These are phyloP conservation scores for Pichia paraexigua DNA, from an alignment of 805 yeast species.

Conservation along the genomic window DNA sequence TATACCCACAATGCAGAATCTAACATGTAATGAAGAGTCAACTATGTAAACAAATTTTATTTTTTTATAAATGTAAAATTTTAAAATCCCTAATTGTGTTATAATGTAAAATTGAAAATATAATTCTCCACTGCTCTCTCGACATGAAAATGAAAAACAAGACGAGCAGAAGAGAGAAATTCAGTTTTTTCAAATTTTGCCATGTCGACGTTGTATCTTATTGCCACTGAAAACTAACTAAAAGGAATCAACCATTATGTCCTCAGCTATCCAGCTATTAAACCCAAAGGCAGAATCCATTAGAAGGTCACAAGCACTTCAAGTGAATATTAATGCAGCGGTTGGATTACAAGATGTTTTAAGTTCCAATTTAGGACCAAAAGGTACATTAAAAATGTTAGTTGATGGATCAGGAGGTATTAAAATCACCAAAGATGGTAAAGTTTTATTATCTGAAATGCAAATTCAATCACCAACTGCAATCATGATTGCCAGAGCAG, in stretches of 20 bases:
- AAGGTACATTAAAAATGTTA: slow-evolving; percentile 91
- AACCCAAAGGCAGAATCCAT: slow-evolving; percentile 98
- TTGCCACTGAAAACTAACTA: not conserved
- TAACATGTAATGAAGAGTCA: not conserved
- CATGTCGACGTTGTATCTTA: not conserved
- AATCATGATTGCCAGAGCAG: slow-evolving; percentile 91
- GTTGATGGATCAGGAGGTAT: slow-evolving; percentile 96
- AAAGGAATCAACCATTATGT: slow-evolving; percentile 18
- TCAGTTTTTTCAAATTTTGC: not conserved
- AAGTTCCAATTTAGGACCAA: slow-evolving; percentile 90
- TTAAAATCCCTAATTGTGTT: too few relatives aligned
- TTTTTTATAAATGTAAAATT: too few relatives aligned
- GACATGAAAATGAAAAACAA: not conserved
- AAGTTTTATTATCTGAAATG: slow-evolving; percentile 89
- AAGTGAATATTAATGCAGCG: slow-evolving; percentile 93
- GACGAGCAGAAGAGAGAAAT: not conserved
- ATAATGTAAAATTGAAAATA: too few relatives aligned
- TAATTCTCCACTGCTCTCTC: too few relatives aligned
- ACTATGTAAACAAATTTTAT: too few relatives aligned
- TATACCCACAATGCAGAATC: not conserved
- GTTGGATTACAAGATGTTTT: slow-evolving; percentile 92
- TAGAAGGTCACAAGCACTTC: slow-evolving; percentile 89
- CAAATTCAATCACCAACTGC: slow-evolving; percentile 92
- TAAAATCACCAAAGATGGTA: slow-evolving; percentile 95
- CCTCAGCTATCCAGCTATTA: slow-evolving; percentile 72